These are phyloP conservation scores for Aleurites moluccanus DNA, from an alignment of 441 rosid genomes.

Conservation along the genomic window DNA sequence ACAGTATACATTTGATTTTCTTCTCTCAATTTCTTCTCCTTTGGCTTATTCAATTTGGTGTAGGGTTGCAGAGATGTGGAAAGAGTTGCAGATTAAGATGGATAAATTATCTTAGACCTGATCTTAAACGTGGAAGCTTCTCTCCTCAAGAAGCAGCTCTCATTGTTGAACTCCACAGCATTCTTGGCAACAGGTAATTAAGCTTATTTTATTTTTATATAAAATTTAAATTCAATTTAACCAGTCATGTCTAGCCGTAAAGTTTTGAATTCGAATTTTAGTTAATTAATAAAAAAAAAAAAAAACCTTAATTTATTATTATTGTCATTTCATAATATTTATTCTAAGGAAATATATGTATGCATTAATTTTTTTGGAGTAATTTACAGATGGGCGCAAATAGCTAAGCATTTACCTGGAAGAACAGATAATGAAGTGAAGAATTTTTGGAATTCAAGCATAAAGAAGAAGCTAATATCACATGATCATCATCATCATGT, in stretches of 20 bases:
- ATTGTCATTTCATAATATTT: too few species aligned
- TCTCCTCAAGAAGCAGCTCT: conserved; percentile 95
- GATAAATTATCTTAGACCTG: conserved; percentile 94
- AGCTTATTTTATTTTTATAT: background rate
- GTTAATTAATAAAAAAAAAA: too few species aligned
- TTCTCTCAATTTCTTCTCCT: too few species aligned
- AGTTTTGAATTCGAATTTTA: too few species aligned
- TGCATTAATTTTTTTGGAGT: background rate
- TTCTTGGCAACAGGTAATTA: conserved; percentile 87
- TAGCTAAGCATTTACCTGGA: conserved; percentile 90
- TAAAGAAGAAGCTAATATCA: conserved; percentile 84
- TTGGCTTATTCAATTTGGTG: background rate
- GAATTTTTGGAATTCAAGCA: conserved; percentile 99
- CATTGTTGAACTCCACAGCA: conserved; percentile 88
- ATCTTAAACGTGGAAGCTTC: conserved; percentile 95
- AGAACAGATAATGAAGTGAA: conserved; percentile 98
- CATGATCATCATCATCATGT: conserved; percentile 35
- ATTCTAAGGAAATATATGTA: too few species aligned
- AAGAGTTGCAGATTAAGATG: conserved; percentile 97
- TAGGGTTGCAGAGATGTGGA: conserved; percentile 95
- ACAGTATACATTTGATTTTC: background rate
- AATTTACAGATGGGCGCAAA: conserved; percentile 82
- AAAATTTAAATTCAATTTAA: background rate
- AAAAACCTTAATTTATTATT: too few species aligned
- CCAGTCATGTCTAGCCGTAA: too few species aligned